Conservation (phyloP, 129 eudicot genomes). For the Calendula officinalis region DNA sequence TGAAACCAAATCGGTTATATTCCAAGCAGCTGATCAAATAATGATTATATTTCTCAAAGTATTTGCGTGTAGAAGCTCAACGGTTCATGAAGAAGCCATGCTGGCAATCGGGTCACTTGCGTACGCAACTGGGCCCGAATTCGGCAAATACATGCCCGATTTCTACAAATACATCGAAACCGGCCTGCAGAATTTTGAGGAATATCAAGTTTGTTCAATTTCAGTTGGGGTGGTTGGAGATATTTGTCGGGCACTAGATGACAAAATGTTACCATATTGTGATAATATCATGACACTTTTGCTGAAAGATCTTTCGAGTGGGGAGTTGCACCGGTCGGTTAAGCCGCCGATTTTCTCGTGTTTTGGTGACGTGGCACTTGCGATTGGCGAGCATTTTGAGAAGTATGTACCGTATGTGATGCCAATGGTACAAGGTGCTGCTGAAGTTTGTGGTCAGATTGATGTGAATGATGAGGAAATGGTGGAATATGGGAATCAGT, state of each 20-base stretch:
- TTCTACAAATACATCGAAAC: slow-evolving; percentile 77
- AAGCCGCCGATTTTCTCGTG: slow-evolving; percentile 94
- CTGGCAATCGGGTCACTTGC: slow-evolving; percentile 97
- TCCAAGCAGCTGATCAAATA: slow-evolving; percentile 70
- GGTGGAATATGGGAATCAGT: slow-evolving; percentile 80
- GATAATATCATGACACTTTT: slow-evolving; percentile 82
- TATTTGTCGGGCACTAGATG: slow-evolving; percentile 86
- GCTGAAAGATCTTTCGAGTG: slow-evolving; percentile 74
- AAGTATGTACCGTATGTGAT: slow-evolving; percentile 64
- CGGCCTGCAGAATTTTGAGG: slow-evolving; percentile 85
- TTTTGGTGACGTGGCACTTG: slow-evolving; percentile 94
- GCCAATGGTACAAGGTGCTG: slow-evolving; percentile 88
- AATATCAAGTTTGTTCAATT: slow-evolving; percentile 85
- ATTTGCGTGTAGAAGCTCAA: slow-evolving; percentile 75
- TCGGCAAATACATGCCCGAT: slow-evolving; percentile 75
- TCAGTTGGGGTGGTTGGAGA: slow-evolving; percentile 96
- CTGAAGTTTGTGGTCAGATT: slow-evolving; percentile 75
- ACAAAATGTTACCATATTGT: slow-evolving; percentile 74
- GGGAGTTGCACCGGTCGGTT: slow-evolving; percentile 76
- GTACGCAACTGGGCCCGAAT: slow-evolving; percentile 84
- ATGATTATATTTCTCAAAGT: slow-evolving; percentile 73
- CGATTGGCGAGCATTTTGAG: slow-evolving; percentile 84
- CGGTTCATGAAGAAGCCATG: slow-evolving; percentile 98
- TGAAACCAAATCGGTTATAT: slow-evolving; percentile 47
- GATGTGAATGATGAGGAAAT: slow-evolving; percentile 78